Conservation (phyloP, 345 rosid species). For the Hypericum androsaemum region DNA sequence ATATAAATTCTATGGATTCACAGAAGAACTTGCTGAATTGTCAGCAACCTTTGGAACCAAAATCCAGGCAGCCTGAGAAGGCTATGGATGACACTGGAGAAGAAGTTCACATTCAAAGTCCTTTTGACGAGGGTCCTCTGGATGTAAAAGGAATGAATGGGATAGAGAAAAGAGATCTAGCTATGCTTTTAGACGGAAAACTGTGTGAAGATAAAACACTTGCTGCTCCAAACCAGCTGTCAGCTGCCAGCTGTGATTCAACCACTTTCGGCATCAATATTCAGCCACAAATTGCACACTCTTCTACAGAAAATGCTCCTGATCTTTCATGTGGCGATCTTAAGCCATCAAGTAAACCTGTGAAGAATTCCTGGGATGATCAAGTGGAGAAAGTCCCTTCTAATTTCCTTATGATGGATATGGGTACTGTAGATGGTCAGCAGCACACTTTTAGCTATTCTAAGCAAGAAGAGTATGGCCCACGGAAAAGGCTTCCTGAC, state of each 20-base stretch:
- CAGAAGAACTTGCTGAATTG: conserved; percentile 14
- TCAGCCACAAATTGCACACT: conserved; percentile 15
- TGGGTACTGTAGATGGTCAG: conserved; percentile 9
- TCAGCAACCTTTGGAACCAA: conserved; percentile 17
- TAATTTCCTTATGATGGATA: conserved; percentile 13
- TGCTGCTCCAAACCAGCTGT: conserved; percentile 13
- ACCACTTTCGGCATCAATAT: conserved; percentile 19
- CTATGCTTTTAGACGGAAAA: conserved; percentile 24
- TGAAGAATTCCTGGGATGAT: conserved; percentile 13
- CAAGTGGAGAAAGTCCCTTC: conserved; percentile 14
- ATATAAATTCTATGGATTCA: conserved; percentile 19
- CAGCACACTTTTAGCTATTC: conserved; percentile 15
- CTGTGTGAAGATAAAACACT: conserved; percentile 29
- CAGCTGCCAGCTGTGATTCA: conserved; percentile 15
- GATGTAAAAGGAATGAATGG: conserved; percentile 16
- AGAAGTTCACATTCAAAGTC: conserved; percentile 17
- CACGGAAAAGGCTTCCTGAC: conserved; percentile 18
- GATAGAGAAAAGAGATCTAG: conserved; percentile 13
- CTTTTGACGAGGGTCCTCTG: conserved; percentile 11
- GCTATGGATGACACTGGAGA: conserved; percentile 12
- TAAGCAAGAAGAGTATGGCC: conserved; percentile 16
- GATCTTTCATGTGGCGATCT: conserved; percentile 15
- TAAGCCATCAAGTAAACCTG: conserved; percentile 16
- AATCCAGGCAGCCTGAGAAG: conserved; percentile 19
- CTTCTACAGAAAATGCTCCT: conserved; percentile 13